Evolutionary conservation across 176 grass and related monocot species (phyloP).

Genomic region (Oryza australiensis): DNA sequence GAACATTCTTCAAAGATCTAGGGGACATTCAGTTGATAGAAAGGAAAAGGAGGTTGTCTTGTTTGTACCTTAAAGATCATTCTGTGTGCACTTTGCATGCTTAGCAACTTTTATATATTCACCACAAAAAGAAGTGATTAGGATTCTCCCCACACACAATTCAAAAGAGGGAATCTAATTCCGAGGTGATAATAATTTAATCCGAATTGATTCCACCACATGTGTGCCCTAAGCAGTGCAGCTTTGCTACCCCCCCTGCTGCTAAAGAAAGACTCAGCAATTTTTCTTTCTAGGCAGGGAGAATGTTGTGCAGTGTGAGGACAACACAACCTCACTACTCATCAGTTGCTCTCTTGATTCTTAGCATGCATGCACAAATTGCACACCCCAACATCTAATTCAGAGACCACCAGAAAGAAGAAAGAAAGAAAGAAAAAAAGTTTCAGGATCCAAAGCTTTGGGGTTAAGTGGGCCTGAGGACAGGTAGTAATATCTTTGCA

Average conservation of each 20-base stretch:
- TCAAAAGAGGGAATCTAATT: conserved; percentile 46
- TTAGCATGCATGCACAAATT: not conserved
- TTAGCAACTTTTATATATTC: conserved; percentile 80
- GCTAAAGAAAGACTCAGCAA: conserved; percentile 57
- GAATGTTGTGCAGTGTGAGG: conserved; percentile 41
- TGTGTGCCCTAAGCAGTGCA: conserved; percentile 2
- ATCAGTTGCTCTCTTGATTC: conserved; percentile 1
- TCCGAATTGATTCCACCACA: conserved; percentile 20
- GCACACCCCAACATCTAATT: conserved; percentile 34
- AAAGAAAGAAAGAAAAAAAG: conserved; percentile 17
- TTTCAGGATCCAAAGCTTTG: conserved; percentile 54
- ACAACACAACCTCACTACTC: conserved; percentile 13
- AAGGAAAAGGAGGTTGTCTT: conserved; percentile 50
- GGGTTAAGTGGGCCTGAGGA: conserved; percentile 55
- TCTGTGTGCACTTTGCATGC: conserved; percentile 71
- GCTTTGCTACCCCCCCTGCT: not conserved
- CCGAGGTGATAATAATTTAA: conserved; percentile 40
- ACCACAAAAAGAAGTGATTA: conserved; percentile 75
- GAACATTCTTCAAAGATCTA: conserved; percentile 63
- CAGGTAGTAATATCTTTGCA: conserved; percentile 31
- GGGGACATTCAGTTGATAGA: conserved; percentile 68
- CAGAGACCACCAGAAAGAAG: conserved; percentile 18
- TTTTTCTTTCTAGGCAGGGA: conserved; percentile 9
- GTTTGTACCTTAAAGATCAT: conserved; percentile 69
- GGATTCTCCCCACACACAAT: conserved; percentile 48